Conservation (phyloP, 257 asterid species). For the Penstemon newberryi region DNA sequence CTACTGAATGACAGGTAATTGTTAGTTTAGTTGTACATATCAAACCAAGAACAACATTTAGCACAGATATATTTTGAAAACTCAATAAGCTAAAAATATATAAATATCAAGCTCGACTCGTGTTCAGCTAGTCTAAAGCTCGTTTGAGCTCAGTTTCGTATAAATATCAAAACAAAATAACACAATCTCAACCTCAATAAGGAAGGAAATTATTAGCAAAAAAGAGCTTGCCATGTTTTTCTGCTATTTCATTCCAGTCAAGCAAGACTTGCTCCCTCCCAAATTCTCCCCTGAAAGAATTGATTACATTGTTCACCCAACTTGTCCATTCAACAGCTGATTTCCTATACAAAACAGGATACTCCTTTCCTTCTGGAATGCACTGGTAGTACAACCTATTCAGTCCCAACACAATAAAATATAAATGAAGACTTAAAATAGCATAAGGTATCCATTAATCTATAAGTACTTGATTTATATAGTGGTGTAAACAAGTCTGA, state of each 20-base stretch:
- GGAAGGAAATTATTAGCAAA: neutral
- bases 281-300: conserved; percentile 41
- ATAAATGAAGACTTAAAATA: neutral
- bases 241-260: conserved; percentile 91
- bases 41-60: too few relatives aligned
- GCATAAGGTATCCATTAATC: neutral
- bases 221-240: conserved; percentile 60
- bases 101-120: too few relatives aligned
- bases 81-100: too few relatives aligned
- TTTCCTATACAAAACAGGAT: conserved; percentile 78
- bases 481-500: too few relatives aligned
- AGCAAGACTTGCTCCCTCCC: conserved; percentile 67
- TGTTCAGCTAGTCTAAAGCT: too few relatives aligned
- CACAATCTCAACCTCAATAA: too few relatives aligned
- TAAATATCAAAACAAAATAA: too few relatives aligned
- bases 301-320: conserved; percentile 47
- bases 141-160: too few relatives aligned
- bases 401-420: conserved; percentile 18
- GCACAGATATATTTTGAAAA: too few relatives aligned
- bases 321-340: conserved; percentile 44
- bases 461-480: neutral
- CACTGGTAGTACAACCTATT: conserved; percentile 82
- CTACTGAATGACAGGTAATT: neutral
- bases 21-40: neutral
- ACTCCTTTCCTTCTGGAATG: conserved; percentile 91